A percentile compares a stretch with the other conserved stretches of the same genome.
phyloP scores from a whole-genome alignment of 179 eudicot species.

The Drosera spatulata region DNA sequence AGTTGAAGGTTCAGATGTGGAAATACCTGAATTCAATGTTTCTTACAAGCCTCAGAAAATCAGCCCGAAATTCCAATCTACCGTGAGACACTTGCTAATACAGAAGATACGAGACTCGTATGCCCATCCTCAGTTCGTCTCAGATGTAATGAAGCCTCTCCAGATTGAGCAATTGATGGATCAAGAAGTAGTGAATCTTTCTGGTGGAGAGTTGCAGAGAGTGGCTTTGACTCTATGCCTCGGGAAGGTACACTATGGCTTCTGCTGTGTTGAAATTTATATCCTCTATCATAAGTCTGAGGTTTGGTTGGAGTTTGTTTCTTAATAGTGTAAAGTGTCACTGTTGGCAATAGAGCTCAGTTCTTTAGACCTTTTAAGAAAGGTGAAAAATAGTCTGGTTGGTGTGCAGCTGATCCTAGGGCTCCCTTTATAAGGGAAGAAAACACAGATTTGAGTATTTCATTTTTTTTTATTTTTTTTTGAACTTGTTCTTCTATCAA shows the following conservation, averaged over 20 bases:
- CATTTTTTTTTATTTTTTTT: neutral
- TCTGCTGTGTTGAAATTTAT: neutral
- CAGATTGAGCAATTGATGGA: slow-evolving; percentile 93
- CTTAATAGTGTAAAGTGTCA: no score
- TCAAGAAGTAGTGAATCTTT: slow-evolving; percentile 87
- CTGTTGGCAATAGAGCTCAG: no score
- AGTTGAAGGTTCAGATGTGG: slow-evolving; percentile 67
- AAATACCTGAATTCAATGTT: slow-evolving; percentile 83
- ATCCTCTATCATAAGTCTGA: no score
- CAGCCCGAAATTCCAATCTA: slow-evolving; percentile 62
- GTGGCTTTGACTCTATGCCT: slow-evolving; percentile 84
- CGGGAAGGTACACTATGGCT: slow-evolving; percentile 54
- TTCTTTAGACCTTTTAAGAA: no score
- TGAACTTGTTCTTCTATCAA: neutral
- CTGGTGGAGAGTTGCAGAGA: slow-evolving; percentile 95
- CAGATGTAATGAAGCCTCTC: slow-evolving; percentile 99
- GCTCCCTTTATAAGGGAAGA: no score
- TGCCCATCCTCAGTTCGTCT: slow-evolving; percentile 79
- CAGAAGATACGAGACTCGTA: slow-evolving; percentile 82
- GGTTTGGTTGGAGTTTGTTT: no score
- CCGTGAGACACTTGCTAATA: slow-evolving; percentile 69
- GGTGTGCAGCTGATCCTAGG: no score
- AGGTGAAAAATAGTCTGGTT: no score
- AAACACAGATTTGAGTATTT: no score
- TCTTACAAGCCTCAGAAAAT: slow-evolving; percentile 98